phyloP scores from a whole-genome alignment of 352 stramenopile species.

The Phytophthora brassicae region DNA sequence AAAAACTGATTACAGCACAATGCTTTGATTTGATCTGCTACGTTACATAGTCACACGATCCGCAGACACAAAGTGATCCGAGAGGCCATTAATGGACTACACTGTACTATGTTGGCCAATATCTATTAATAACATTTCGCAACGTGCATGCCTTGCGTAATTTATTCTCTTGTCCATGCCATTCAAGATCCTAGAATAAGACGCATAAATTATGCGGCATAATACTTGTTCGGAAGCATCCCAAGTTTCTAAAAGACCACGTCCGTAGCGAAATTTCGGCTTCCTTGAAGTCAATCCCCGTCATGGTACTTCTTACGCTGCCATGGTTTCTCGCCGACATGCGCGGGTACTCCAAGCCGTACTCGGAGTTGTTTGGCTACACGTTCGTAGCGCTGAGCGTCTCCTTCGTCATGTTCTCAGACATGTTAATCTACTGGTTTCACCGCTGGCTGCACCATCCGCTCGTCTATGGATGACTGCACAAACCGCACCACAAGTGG shows the following conservation, averaged over 20 bases:
- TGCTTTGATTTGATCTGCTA: not conserved
- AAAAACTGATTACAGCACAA: constrained; percentile 37
- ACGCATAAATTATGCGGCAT: too few relatives aligned
- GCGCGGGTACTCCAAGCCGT: constrained; percentile 57
- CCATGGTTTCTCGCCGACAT: constrained; percentile 70
- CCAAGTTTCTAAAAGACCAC: constrained; percentile 71
- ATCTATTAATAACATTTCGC: too few relatives aligned
- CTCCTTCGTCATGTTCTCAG: constrained; percentile 71
- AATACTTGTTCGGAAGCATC: too few relatives aligned
- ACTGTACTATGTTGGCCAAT: too few relatives aligned
- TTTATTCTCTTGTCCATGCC: too few relatives aligned
- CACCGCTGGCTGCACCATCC: constrained; percentile 74
- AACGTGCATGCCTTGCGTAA: too few relatives aligned
- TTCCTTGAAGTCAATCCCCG: constrained; percentile 54
- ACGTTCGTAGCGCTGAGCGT: constrained; percentile 48
- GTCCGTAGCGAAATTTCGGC: constrained; percentile 53
- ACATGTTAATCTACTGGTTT: constrained; percentile 85
- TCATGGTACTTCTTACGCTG: constrained; percentile 66
- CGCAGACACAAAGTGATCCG: too few relatives aligned
- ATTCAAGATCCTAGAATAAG: too few relatives aligned
- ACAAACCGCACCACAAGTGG: constrained; percentile 84
- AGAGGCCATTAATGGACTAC: too few relatives aligned
- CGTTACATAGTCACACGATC: too few relatives aligned
- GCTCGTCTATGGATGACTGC: constrained; percentile 55
- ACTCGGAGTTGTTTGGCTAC: constrained; percentile 42